Percentiles rank a stretch among this genome's conserved stretches.
Evolutionary conservation across 106 monocot genomes (phyloP).

Genomic region (Apostasia ramifera): DNA sequence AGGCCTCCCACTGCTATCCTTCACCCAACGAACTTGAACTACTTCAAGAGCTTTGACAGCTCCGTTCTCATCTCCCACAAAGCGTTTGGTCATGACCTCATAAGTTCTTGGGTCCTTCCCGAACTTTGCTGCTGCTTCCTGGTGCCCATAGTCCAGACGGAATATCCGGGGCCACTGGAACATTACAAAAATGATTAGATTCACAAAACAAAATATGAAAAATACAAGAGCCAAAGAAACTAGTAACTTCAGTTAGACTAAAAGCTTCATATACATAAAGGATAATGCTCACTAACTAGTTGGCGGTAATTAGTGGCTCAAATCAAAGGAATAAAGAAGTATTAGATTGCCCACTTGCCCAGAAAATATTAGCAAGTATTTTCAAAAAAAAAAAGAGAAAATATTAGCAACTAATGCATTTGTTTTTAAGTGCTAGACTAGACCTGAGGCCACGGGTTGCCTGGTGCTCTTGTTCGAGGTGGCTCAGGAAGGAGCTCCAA

Average conservation of each 20-base stretch:
- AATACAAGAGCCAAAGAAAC: background rate
- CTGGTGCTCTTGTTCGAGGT: slow-evolving; percentile 60
- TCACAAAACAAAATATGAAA: background rate
- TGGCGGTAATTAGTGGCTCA: no score
- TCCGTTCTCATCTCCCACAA: slow-evolving; percentile 87
- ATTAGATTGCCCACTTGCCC: background rate
- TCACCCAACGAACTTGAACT: slow-evolving; percentile 66
- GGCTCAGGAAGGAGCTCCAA: slow-evolving; percentile 90
- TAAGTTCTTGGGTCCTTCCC: slow-evolving; percentile 92
- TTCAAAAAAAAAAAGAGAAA: background rate
- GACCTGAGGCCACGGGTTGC: slow-evolving; percentile 99
- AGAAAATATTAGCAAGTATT: background rate
- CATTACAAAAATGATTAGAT: background rate
- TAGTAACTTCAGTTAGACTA: background rate
- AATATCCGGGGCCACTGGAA: slow-evolving; percentile 93
- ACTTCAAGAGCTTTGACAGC: slow-evolving; percentile 78
- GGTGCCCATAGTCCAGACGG: slow-evolving; percentile 93
- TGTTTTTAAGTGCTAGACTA: background rate
- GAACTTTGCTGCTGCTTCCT: slow-evolving; percentile 87
- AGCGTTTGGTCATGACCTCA: slow-evolving; percentile 84
- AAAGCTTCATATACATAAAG: background rate
- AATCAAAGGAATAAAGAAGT: no score
- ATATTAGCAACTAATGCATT: background rate
- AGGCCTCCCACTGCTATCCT: slow-evolving; percentile 63
- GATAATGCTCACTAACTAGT: no score